These are phyloP conservation scores for Aspergillus eucalypticola DNA, from an alignment of 2,329 filamentous ascomycete genomes.

Conservation along the genomic window DNA sequence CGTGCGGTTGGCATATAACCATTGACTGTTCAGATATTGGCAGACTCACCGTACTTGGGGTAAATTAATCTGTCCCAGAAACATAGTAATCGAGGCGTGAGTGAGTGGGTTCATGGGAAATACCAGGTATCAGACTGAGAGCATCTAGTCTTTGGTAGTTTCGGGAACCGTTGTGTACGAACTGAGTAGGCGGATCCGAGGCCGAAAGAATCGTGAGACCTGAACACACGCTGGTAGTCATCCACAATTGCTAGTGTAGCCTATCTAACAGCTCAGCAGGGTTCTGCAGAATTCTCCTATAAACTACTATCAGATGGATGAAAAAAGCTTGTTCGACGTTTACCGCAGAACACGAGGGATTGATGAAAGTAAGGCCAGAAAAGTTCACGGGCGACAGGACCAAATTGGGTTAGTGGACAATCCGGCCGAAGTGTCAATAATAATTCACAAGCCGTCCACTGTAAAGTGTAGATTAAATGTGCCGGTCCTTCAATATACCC, in stretches of 20 bases:
- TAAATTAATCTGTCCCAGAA: background rate
- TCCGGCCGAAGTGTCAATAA: background rate
- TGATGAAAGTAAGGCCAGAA: background rate
- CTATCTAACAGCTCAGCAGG: background rate
- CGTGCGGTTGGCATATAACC: background rate
- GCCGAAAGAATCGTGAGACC: too few species aligned
- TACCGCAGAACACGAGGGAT: background rate
- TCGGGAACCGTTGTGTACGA: background rate
- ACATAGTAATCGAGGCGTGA: too few species aligned
- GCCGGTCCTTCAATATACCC: too few species aligned
- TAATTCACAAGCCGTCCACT: background rate
- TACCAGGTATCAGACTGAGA: background rate
- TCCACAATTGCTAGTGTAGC: too few species aligned
- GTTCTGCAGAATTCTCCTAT: background rate
- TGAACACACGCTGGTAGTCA: too few species aligned
- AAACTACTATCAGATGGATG: too few species aligned
- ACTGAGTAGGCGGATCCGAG: too few species aligned
- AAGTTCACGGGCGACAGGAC: background rate
- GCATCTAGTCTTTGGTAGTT: background rate
- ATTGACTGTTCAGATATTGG: background rate
- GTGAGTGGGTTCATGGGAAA: background rate
- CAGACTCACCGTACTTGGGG: background rate
- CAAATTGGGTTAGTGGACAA: background rate
- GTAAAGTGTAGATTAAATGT: background rate
- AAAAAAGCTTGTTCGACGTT: background rate